Conservation (phyloP, 768 basidiomycete genomes). For the Pleurotus salmoneostramineus region DNA sequence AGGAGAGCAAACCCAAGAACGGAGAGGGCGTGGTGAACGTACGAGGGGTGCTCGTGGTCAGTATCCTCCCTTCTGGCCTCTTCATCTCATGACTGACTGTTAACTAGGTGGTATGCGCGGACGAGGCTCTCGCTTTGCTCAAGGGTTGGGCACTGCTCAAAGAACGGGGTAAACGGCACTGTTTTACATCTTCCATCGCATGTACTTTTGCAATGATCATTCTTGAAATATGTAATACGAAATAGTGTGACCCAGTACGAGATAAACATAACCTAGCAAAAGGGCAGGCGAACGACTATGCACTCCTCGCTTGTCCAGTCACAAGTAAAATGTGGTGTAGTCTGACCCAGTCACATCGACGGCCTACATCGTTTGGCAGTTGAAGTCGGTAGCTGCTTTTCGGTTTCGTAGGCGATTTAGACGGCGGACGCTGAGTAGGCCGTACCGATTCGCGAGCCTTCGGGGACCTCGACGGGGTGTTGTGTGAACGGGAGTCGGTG, state of each 20-base stretch:
- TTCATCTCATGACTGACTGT: background rate
- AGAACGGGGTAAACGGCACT: constrained; percentile 19
- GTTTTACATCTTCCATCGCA: background rate
- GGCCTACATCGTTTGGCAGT: background rate
- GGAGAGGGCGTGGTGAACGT: constrained; percentile 71
- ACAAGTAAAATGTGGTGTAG: background rate
- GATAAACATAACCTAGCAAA: too few relatives aligned
- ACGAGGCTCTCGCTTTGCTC: constrained; percentile 76
- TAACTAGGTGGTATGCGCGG: constrained; percentile 55
- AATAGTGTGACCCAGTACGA: too few relatives aligned
- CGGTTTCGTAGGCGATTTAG: too few relatives aligned
- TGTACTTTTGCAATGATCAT: background rate
- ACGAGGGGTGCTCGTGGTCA: constrained; percentile 60
- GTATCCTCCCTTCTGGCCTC: constrained; percentile 10
- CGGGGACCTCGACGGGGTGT: background rate
- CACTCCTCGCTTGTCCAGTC: background rate
- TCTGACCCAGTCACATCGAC: background rate
- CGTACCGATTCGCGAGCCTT: too few relatives aligned
- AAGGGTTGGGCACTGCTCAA: constrained; percentile 71
- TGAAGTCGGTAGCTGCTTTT: background rate
- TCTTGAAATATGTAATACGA: background rate
- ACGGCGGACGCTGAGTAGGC: too few relatives aligned
- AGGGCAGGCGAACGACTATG: background rate
- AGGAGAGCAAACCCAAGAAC: constrained; percentile 74
- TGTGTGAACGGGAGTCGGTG: background rate